Conservation (phyloP, 192 early-diverging fungal species). For the Umbelopsis vinacea region DNA sequence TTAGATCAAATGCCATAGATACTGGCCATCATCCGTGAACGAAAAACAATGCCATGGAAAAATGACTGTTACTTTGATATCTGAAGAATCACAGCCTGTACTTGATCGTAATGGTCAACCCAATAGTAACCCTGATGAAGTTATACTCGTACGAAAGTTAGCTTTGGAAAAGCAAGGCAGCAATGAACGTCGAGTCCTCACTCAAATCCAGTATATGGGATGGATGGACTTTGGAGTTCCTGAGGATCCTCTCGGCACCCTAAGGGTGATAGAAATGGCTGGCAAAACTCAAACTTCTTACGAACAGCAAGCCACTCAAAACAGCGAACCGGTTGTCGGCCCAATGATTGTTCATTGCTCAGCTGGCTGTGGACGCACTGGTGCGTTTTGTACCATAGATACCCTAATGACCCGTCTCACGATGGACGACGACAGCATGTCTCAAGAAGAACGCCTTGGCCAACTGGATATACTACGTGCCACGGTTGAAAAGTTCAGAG, state of each 20-base stretch:
- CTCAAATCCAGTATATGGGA: conserved; percentile 84
- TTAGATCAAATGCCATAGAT: conserved; percentile 81
- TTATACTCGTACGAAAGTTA: conserved; percentile 64
- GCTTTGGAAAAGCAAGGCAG: conserved; percentile 26
- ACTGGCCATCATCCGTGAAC: conserved; percentile 77
- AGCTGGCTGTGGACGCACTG: conserved; percentile 63
- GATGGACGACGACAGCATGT: conserved; percentile 16
- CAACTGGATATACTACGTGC: conserved; percentile 65
- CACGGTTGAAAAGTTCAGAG: conserved; percentile 67
- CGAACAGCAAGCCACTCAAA: conserved; percentile 8
- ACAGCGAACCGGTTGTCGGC: conserved; percentile 1
- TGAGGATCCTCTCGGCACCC: conserved; percentile 63
- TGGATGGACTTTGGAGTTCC: conserved; percentile 94
- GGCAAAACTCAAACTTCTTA: conserved; percentile 30
- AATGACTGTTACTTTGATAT: conserved; percentile 55
- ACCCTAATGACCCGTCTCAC: conserved; percentile 41
- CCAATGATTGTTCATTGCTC: conserved; percentile 55
- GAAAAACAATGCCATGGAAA: conserved; percentile 50
- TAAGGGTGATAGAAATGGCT: conserved; percentile 61
- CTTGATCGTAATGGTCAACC: conserved; percentile 12
- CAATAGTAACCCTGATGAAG: conserved; percentile 45
- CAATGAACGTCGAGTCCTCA: conserved; percentile 46
- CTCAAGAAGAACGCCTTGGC: conserved; percentile 17
- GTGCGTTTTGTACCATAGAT: conserved; percentile 66
- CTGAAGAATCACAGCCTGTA: conserved; percentile 39